Evolutionary conservation across 345 rosid genomes (phyloP).

Genomic region (Populus euphratica): DNA sequence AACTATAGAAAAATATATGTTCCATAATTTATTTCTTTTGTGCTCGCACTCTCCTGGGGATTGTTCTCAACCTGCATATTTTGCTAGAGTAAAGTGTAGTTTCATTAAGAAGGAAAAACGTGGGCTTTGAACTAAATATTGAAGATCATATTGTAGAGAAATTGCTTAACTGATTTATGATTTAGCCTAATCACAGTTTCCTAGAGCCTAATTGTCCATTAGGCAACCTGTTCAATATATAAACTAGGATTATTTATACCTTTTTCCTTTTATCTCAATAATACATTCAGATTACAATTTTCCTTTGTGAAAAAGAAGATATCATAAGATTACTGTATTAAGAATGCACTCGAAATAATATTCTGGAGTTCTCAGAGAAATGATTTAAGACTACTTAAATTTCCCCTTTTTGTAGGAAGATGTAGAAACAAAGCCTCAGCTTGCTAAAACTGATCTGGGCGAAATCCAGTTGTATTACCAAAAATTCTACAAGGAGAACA

Average conservation of each 20-base stretch:
- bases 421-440: slow-evolving; percentile 30
- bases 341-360: neutral
- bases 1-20: too few species aligned
- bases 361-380: neutral
- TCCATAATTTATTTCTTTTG: neutral
- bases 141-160: neutral
- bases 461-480: slow-evolving; percentile 74
- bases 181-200: neutral
- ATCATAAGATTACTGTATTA: neutral
- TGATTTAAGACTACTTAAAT: neutral
- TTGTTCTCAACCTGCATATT: neutral
- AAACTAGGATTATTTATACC: neutral
- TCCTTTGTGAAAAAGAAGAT: neutral
- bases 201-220: neutral
- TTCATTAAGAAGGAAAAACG: neutral
- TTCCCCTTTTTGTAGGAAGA: slow-evolving; percentile 57
- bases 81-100: neutral
- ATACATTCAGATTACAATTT: neutral
- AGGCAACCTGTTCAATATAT: neutral
- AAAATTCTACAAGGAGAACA: slow-evolving; percentile 53
- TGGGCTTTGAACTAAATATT: neutral
- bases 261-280: neutral
- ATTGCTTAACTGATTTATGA: neutral
- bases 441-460: slow-evolving; percentile 50
- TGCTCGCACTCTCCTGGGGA: neutral